Percentiles rank a stretch among this genome's conserved stretches.
Conservation (phyloP, 192 early-diverging fungal species). For the Coemansia sp. region DNA sequence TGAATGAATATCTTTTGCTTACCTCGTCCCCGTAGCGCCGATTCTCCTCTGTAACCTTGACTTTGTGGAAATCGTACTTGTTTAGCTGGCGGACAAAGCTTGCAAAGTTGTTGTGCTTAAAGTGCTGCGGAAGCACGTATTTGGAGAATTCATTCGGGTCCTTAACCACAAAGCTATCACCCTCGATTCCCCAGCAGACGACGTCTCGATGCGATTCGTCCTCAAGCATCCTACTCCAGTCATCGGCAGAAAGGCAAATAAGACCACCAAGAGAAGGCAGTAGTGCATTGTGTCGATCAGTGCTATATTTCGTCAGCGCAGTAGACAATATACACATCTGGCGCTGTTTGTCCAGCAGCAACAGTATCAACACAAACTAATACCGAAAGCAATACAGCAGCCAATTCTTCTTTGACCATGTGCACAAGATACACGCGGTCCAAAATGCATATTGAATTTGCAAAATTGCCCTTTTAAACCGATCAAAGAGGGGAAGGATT, state of each 20-base stretch:
- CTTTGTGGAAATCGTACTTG: slow-evolving; percentile 84
- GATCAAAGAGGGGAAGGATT: slow-evolving; percentile 3
- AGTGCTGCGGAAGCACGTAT: slow-evolving; percentile 77
- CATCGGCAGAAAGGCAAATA: neutral
- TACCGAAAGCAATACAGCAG: no score
- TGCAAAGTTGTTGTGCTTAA: slow-evolving; percentile 91
- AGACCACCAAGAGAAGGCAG: neutral
- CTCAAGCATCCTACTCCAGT: slow-evolving; percentile 49
- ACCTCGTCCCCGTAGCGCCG: slow-evolving; percentile 55
- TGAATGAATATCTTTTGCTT: slow-evolving; percentile 2
- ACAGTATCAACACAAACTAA: no score
- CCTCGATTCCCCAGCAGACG: slow-evolving; percentile 73
- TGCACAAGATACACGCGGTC: slow-evolving; percentile 13
- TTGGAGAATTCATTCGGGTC: slow-evolving; percentile 83
- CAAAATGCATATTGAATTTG: slow-evolving; percentile 1
- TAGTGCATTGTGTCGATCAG: slow-evolving; percentile 1
- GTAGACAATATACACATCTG: neutral
- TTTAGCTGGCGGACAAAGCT: slow-evolving; percentile 90
- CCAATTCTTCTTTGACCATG: neutral
- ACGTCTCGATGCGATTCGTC: slow-evolving; percentile 52
- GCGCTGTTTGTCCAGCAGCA: no score
- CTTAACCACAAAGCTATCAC: slow-evolving; percentile 85
- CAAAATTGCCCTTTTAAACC: no score
- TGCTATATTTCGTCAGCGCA: neutral
- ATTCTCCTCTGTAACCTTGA: slow-evolving; percentile 55